These are phyloP conservation scores for Macrophomina pseudophaseolina DNA, from an alignment of 2,329 filamentous ascomycete genomes.

Conservation along the genomic window DNA sequence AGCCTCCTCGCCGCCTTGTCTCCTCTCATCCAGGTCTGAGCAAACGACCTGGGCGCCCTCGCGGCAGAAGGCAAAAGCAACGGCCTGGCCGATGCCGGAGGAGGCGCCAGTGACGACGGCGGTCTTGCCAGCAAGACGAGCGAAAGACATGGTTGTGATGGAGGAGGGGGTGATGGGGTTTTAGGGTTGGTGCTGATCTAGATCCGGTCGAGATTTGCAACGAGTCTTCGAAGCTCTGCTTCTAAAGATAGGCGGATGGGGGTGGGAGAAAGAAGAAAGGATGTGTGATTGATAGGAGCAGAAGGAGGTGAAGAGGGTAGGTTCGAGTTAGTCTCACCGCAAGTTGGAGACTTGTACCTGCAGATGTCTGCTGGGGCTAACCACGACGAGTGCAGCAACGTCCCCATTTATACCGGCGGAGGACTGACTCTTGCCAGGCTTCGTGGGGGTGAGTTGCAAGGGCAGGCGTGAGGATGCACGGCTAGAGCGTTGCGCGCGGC, in stretches of 20 bases:
- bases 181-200: conserved; percentile 17
- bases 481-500: conserved; percentile 3
- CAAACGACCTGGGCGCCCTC: conserved; percentile 33
- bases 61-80: conserved; percentile 12
- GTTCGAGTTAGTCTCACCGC: conserved; percentile 15
- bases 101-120: conserved; percentile 42
- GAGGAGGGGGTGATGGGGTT: conserved; percentile 3
- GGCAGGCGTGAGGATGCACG: background rate
- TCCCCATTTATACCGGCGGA: conserved; percentile 15
- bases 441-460: background rate
- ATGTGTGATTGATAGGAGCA: conserved; percentile 20
- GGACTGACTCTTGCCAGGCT: conserved; percentile 1
- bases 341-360: conserved; percentile 21
- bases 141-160: background rate
- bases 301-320: conserved; percentile 7
- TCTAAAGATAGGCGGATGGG: conserved; percentile 12
- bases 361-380: conserved; percentile 18
- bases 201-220: conserved; percentile 18
- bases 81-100: conserved; percentile 40
- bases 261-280: background rate
- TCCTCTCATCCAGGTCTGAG: conserved; percentile 28
- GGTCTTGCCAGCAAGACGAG: conserved; percentile 30
- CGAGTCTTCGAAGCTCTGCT: conserved; percentile 11
- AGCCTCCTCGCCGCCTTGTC: conserved; percentile 1
- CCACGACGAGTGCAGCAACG: conserved; percentile 2